Conservation (phyloP, 306 rosid genomes). For the Malus sieversii region DNA sequence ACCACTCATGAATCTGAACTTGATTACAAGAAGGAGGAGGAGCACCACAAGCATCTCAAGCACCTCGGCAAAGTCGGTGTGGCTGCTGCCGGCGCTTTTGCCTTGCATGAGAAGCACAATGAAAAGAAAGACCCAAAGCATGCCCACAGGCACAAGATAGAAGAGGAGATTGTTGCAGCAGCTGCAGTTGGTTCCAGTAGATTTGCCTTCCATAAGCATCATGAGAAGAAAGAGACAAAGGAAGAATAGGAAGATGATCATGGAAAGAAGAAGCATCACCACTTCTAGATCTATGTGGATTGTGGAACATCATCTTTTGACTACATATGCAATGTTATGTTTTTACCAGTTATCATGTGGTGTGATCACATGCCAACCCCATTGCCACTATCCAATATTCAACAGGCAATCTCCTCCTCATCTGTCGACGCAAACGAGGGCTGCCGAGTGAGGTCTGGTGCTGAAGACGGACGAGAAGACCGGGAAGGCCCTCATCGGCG, state of each 20-base stretch:
- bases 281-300: constrained; percentile 17
- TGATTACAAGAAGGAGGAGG: constrained; percentile 60
- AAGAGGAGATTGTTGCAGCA: constrained; percentile 57
- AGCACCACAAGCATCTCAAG: constrained; percentile 63
- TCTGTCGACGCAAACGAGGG: no score
- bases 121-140: constrained; percentile 50
- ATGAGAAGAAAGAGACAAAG: constrained; percentile 52
- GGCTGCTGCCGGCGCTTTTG: constrained; percentile 48
- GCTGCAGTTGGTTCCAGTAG: constrained; percentile 66
- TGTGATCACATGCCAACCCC: no score
- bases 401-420: no score
- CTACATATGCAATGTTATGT: no score
- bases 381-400: no score
- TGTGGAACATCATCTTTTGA: no score
- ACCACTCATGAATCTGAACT: neutral
- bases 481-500: no score
- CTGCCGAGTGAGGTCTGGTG: no score
- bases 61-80: constrained; percentile 44
- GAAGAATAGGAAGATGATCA: constrained; percentile 52
- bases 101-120: constrained; percentile 70
- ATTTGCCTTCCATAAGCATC: constrained; percentile 66
- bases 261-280: constrained; percentile 62
- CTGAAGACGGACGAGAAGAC: no score
- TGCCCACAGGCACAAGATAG: constrained; percentile 63
- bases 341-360: no score